Conservation (phyloP, 2,329 filamentous ascomycete species). For the Xylariales sp. region DNA sequence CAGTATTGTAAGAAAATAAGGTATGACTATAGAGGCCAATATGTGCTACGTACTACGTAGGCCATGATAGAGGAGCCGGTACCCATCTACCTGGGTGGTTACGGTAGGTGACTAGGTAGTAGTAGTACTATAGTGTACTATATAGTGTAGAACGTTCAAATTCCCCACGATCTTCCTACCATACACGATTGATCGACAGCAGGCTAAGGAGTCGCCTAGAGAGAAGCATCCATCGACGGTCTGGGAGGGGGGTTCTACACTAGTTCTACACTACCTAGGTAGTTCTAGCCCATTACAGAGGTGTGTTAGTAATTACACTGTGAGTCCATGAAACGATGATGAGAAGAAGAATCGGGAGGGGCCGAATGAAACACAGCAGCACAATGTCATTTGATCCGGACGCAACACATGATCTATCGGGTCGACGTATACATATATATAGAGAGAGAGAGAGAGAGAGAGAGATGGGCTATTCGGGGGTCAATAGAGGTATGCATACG, state of each 20-base stretch:
- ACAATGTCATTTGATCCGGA: conserved; percentile 27
- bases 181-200: conserved; percentile 34
- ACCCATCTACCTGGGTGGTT: too few species aligned
- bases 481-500: not conserved
- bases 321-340: not conserved
- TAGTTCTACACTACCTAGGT: too few species aligned
- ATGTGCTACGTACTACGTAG: not conserved
- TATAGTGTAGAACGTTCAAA: conserved; percentile 1
- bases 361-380: conserved; percentile 21
- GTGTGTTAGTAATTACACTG: too few species aligned
- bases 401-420: not conserved
- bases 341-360: conserved; percentile 17
- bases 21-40: too few species aligned
- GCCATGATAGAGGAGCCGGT: too few species aligned
- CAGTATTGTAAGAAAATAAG: too few species aligned
- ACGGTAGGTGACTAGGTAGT: too few species aligned
- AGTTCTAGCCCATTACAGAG: too few species aligned
- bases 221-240: conserved; percentile 12
- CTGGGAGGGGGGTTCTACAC: not conserved
- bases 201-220: not conserved
- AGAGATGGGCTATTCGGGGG: not conserved
- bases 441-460: not conserved
- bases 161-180: conserved; percentile 31
- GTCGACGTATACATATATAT: not conserved
- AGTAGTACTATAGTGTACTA: too few species aligned